phyloP scores from a whole-genome alignment of 1,284 basidiomycete species.

The Ustilago nuda region DNA sequence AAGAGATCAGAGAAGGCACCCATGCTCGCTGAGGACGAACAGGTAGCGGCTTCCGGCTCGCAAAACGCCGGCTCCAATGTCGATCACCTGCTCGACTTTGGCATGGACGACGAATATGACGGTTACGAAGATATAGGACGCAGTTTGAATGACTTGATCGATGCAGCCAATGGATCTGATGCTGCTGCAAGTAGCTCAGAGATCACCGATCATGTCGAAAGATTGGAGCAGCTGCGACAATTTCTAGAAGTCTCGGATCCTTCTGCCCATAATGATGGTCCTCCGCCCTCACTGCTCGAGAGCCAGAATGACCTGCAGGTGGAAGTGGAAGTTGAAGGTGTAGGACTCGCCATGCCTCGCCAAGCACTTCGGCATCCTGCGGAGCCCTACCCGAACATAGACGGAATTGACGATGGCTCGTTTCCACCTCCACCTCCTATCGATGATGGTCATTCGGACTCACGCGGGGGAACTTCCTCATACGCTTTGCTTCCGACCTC shows the following conservation, averaged over 20 bases:
- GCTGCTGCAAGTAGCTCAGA: slow-evolving; percentile 19
- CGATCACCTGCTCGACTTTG: slow-evolving; percentile 46
- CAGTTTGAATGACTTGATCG: slow-evolving; percentile 34
- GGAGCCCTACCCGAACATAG: slow-evolving; percentile 26
- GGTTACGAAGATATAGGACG: slow-evolving; percentile 60
- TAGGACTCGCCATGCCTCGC: slow-evolving; percentile 56
- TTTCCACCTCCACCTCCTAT: slow-evolving; percentile 39
- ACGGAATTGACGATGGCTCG: background rate
- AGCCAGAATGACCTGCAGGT: slow-evolving; percentile 59
- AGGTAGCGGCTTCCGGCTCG: slow-evolving; percentile 22
- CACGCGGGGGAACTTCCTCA: background rate
- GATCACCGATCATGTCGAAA: slow-evolving; percentile 31
- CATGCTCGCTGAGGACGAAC: slow-evolving; percentile 17
- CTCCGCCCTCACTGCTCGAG: slow-evolving; percentile 56
- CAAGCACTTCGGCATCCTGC: slow-evolving; percentile 30
- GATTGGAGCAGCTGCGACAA: slow-evolving; percentile 45
- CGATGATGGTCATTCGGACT: slow-evolving; percentile 6
- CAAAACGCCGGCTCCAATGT: background rate
- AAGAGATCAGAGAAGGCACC: slow-evolving; percentile 45
- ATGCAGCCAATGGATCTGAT: slow-evolving; percentile 24
- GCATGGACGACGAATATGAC: slow-evolving; percentile 57
- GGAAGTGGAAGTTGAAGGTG: slow-evolving; percentile 63
- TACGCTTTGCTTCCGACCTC: slow-evolving; percentile 9
- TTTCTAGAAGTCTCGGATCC: slow-evolving; percentile 38
- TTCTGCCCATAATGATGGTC: slow-evolving; percentile 33